These are phyloP conservation scores for Penicillium tannophilum DNA, from an alignment of 495 filamentous ascomycete species.

Conservation along the genomic window DNA sequence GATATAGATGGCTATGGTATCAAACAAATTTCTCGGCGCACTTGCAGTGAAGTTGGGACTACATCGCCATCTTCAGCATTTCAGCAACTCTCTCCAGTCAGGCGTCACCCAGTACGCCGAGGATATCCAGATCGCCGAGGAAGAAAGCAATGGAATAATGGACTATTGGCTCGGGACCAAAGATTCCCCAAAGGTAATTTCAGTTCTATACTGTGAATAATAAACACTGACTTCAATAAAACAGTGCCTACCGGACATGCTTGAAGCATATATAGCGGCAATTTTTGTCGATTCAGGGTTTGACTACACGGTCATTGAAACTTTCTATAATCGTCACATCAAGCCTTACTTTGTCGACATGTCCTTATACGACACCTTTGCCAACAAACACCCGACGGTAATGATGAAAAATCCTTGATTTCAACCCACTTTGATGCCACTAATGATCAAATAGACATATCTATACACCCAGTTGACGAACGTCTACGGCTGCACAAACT, in stretches of 20 bases:
- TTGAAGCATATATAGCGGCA: slow-evolving; percentile 89
- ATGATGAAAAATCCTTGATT: slow-evolving; percentile 19
- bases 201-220: too few species aligned
- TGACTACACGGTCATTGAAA: slow-evolving; percentile 69
- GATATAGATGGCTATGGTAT: slow-evolving; percentile 89
- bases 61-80: slow-evolving; percentile 70
- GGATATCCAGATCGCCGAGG: slow-evolving; percentile 61
- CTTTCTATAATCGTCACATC: slow-evolving; percentile 75
- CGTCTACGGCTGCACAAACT: slow-evolving; percentile 56
- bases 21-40: slow-evolving; percentile 90
- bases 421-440: slow-evolving; percentile 38
- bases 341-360: slow-evolving; percentile 85
- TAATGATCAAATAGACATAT: slow-evolving; percentile 44
- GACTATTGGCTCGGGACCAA: slow-evolving; percentile 78
- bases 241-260: slow-evolving; percentile 79
- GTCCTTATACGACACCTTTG: slow-evolving; percentile 83
- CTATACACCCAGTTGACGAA: slow-evolving; percentile 53
- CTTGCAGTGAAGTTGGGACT: slow-evolving; percentile 76
- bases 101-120: slow-evolving; percentile 70
- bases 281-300: slow-evolving; percentile 91
- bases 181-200: slow-evolving; percentile 69
- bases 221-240: background rate
- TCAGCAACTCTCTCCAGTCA: slow-evolving; percentile 56
- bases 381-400: slow-evolving; percentile 81
- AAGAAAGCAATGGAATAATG: slow-evolving; percentile 53